Conservation (phyloP, 371 early-diverging fungal species). For the Smittium culicis region DNA sequence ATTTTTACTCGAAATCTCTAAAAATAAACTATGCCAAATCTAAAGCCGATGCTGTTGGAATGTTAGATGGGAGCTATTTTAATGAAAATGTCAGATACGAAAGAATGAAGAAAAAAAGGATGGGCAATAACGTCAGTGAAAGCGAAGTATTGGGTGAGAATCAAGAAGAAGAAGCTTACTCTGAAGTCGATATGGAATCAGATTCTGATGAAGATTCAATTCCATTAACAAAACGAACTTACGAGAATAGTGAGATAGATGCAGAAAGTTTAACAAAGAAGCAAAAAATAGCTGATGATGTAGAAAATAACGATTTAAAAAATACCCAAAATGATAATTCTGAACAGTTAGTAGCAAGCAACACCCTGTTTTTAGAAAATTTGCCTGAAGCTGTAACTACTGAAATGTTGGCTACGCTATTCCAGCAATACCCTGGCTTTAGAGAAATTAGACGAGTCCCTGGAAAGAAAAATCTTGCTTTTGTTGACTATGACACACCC, state of each 20-base stretch:
- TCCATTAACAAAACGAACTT: too few relatives aligned
- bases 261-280: not conserved
- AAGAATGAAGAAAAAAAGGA: conserved; percentile 16
- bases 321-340: not conserved
- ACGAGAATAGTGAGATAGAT: not conserved
- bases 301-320: not conserved
- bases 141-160: not conserved
- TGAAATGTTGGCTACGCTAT: conserved; percentile 45
- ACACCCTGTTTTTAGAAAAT: conserved; percentile 80
- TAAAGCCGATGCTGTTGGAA: conserved; percentile 67
- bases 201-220: not conserved
- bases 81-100: conserved; percentile 5
- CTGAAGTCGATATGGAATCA: not conserved
- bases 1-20: conserved; percentile 67
- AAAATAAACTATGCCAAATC: conserved; percentile 61
- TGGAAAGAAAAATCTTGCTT: conserved; percentile 71
- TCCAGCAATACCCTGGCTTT: conserved; percentile 68
- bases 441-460: conserved; percentile 81
- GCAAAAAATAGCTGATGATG: not conserved
- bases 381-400: conserved; percentile 60
- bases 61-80: conserved; percentile 50
- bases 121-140: conserved; percentile 15
- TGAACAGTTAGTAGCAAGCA: conserved; percentile 9
- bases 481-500: conserved; percentile 84
- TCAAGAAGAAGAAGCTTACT: not conserved